Conservation (phyloP, 225 moss, liverwort and hornwort genomes). For the Marchantia polymorpha region DNA sequence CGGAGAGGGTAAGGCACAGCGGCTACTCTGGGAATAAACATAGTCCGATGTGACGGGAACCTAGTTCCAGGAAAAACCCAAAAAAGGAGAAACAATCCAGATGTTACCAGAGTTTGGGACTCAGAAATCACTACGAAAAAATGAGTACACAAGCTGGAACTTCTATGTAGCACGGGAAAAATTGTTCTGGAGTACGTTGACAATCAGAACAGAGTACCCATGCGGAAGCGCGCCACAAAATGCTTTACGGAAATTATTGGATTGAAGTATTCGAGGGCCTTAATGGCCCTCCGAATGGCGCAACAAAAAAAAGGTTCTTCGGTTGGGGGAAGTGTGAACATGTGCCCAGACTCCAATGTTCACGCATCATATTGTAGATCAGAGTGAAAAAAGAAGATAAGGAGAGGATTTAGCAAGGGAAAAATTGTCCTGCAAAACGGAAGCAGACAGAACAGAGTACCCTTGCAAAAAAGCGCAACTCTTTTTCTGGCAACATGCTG, state of each 20-base stretch:
- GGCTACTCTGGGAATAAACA: no score
- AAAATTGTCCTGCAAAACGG: slow-evolving; percentile 8
- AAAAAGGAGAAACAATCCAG: background rate
- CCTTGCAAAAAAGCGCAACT: slow-evolving; percentile 7
- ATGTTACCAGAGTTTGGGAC: background rate
- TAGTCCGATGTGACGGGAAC: no score
- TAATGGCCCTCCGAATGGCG: no score
- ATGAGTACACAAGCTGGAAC: background rate
- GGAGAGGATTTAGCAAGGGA: slow-evolving; percentile 24
- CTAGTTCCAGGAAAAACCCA: no score
- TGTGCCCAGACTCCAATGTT: slow-evolving; percentile 14
- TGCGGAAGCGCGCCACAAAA: background rate
- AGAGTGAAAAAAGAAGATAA: background rate
- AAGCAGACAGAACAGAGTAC: slow-evolving; percentile 18
- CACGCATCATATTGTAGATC: background rate
- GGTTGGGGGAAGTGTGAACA: background rate
- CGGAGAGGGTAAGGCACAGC: no score
- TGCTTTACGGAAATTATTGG: no score
- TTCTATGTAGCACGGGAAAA: background rate
- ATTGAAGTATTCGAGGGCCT: no score
- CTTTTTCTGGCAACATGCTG: background rate
- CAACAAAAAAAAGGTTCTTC: no score
- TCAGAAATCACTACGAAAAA: background rate
- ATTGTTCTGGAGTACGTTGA: background rate
- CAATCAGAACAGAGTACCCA: slow-evolving; percentile 6